Conservation (phyloP, 192 early-diverging fungal species). For the Umbelopsis sp. region DNA sequence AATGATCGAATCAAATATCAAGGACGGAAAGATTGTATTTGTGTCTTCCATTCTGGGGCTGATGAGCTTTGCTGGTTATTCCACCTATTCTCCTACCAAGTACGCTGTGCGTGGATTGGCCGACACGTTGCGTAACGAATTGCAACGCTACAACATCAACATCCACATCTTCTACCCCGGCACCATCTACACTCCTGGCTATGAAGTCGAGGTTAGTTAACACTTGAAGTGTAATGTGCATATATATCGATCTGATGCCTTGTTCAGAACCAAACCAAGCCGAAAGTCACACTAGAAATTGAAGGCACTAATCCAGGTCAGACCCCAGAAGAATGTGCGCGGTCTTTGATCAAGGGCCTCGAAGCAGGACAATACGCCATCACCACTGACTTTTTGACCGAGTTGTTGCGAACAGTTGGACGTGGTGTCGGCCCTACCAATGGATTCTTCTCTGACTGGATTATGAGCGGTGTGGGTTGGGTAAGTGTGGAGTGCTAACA, state of each 20-base stretch:
- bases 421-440: slow-evolving; percentile 41
- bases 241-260: neutral
- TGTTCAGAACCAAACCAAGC: slow-evolving; percentile 73
- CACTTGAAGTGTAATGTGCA: neutral
- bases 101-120: slow-evolving; percentile 74
- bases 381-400: slow-evolving; percentile 32
- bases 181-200: slow-evolving; percentile 71
- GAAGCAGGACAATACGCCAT: slow-evolving; percentile 39
- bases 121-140: slow-evolving; percentile 68
- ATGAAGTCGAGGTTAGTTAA: slow-evolving; percentile 56
- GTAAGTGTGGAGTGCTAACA: slow-evolving; percentile 1
- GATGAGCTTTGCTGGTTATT: slow-evolving; percentile 69
- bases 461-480: slow-evolving; percentile 33
- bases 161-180: slow-evolving; percentile 77
- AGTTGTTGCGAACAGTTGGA: slow-evolving; percentile 27
- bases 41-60: slow-evolving; percentile 71
- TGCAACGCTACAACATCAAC: slow-evolving; percentile 62
- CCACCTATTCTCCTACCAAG: slow-evolving; percentile 71
- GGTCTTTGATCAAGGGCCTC: slow-evolving; percentile 49
- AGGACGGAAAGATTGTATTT: slow-evolving; percentile 65
- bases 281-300: slow-evolving; percentile 66
- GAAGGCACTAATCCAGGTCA: slow-evolving; percentile 65
- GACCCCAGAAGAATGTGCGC: slow-evolving; percentile 64
- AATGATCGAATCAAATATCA: slow-evolving; percentile 59
- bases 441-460: slow-evolving; percentile 35